Base-by-base conservation (phyloP, 768 basidiomycete species). In the Dacryopinax primogenitus region DNA sequence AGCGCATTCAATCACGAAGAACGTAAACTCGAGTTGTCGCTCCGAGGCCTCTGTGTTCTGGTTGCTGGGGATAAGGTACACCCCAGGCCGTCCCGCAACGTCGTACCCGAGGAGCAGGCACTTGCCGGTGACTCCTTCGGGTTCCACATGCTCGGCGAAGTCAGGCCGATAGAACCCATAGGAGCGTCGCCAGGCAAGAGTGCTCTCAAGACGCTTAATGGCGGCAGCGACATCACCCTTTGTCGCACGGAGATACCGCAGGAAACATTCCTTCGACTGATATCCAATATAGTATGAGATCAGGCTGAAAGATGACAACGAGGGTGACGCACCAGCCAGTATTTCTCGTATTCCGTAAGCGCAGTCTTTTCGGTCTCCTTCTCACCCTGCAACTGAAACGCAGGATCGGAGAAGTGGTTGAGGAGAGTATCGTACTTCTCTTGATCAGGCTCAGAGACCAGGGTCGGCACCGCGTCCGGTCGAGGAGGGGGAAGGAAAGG, bases 51-150 rank as follows among this genome's bases (percentile, higher is more conserved):
- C 80, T 0, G 90, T 92, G 73, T 92, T 93, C 73, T 93, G 91
- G 23, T 83, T 83, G 71, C 78, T 80, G 1, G 83, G 84, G 44
- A 76, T 76, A 78, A 91, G 80, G 74, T 92, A 91, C 37, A 85
- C 74, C 0, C 78, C 85, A 1, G 90, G 89, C 65, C 87, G 78
- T 13, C 86, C 80, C 23, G 74, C 74, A 6, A 75, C 74, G 73
- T 92, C 90, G 71, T 82, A 91, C 3, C 92, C 92, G 69, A 87
- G 88, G 18, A 85, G 67, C 62, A 92, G 77, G 72, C 84, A 81
- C 75, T 95, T 94, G 33, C 92, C 92, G 2, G 91, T 94, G 61
- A 87, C 33, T 63, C 86, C 88, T 76, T 94, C 92, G 18, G 85
- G 83, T 69, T 88, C 86, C 68, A 95, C 83, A 67, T 81, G 76